Base-by-base conservation (phyloP, 495 filamentous ascomycete species). In the Talaromyces stipitatus region DNA sequence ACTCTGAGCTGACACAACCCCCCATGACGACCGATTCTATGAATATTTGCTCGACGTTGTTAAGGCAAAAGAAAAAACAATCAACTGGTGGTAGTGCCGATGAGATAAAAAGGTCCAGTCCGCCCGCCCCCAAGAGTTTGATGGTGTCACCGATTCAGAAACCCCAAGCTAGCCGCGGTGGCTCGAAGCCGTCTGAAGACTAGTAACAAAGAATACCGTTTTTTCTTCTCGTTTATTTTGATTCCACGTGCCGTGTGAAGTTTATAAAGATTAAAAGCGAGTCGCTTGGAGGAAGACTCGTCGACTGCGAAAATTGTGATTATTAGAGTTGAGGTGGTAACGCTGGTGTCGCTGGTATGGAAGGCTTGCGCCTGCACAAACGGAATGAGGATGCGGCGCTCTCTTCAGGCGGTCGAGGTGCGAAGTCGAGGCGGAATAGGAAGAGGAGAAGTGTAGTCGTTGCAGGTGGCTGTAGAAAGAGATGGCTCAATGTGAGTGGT, bases 1-100 rank as follows among this genome's bases (percentile, higher is more conserved):
- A 84, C 61, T 79, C 76, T 33, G 86, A 83, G 74, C 90, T 95
- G 79, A 91, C 85, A 78, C 94, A 97, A 58, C 79, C 79, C 68
- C 94, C 94, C 94, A 98, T 98, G 68, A 66, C 85, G 72, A 65
- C 36, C 36, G n/a, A 41, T 41, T 16, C 6, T 41, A 8, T 4
- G 7, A 41, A 41, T 41, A 41, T 18, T 16, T 16, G 36, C 18
- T 41, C n/a, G n/a, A 18, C 36, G 36, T 41, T 18, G 9, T 16
- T 18, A 41, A 41, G 18, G 16, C n/a, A 14, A 41, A 41, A 16
- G 16, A 14, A 16, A 41, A 6, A 41, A 20, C 8, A 18, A 41
- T 16, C 4, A 18, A 18, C 9, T 41, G 6, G 36, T 20, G 36
- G 36, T 2, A 18, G 5, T 41, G 36, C 36, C 16, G 36, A 41